Base-by-base conservation (phyloP, 768 basidiomycete species). In the Russula sp. region DNA sequence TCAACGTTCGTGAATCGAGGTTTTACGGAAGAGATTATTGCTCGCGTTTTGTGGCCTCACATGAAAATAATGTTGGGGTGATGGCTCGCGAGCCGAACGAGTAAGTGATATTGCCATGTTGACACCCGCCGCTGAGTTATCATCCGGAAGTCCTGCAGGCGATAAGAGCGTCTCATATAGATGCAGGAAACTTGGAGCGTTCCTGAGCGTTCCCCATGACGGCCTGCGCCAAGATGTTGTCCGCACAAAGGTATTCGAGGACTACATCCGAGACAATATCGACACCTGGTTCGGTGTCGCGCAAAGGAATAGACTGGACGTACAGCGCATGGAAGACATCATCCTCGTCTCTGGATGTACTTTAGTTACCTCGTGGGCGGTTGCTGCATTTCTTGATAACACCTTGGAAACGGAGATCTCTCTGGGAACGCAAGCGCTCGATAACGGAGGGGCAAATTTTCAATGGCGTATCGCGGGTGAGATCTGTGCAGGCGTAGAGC, bases 271-370 rank as follows among this genome's bases (percentile, higher is more conserved):
- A 39, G 57, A 52, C 22, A 5, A 63, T 45, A n/a, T 39, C n/a
- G 62, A 63, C 3, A 39, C 16, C 32, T 63, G 62, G 62, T 45
- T 59, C 22, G 1, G n/a, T 11, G 35, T 63, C 37, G 50, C 62
- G 6, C 49, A 45, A 27, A 35, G 56, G 57, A 22, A 39, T 4
- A 16, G 37, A 27, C 51, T 63, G 9, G 56, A 20, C 10, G 57
- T 59, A 44, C 48, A 51, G 57, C 40, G 57, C 6, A 59, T 63
- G 62, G 62, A 63, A 44, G 62, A 63, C 50, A 35, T 63, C 32
- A 63, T 63, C 27, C 50, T 63, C 13, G 62, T 63, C 39, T 52
- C 62, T 13, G 57, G 62, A 7, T 63, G 62, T 45, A 48, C 49
- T 35, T 18, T 57, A 16, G 52, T 45, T n/a, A 44, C 51, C 16